Evolutionary conservation across 768 basidiomycete genomes (phyloP).

Genomic region (Mycena leptocephala): DNA sequence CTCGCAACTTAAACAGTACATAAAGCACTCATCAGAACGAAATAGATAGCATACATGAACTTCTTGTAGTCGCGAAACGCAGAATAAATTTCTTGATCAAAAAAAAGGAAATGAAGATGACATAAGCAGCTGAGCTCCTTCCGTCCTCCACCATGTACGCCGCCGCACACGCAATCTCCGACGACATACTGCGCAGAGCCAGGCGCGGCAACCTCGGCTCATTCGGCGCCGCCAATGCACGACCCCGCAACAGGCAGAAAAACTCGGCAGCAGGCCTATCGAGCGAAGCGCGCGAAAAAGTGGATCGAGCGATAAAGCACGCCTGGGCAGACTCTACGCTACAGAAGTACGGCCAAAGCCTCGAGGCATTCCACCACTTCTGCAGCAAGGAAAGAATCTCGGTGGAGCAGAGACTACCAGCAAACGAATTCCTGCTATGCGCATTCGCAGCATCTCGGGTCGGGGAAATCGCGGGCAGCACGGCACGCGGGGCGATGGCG

Average conservation of each 20-base stretch:
- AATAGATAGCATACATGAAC: no score
- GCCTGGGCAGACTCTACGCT: constrained; percentile 30
- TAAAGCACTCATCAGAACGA: no score
- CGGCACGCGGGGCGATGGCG: background rate
- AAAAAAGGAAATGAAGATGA: no score
- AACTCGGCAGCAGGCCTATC: background rate
- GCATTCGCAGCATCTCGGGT: constrained; percentile 8
- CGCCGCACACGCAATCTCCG: background rate
- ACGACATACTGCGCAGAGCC: no score
- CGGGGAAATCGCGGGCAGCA: background rate
- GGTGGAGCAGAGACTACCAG: background rate
- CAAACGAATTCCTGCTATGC: constrained; percentile 26
- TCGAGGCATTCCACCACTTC: constrained; percentile 15
- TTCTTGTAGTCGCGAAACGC: no score
- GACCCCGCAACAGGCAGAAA: no score
- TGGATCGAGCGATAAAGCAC: background rate
- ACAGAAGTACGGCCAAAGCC: background rate
- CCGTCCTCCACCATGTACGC: no score
- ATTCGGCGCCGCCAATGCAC: background rate
- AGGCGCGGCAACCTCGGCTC: background rate
- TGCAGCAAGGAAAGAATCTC: constrained; percentile 14
- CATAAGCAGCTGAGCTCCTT: no score
- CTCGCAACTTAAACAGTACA: background rate
- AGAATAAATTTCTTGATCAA: no score
- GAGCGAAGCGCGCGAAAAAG: background rate